Percentiles rank a stretch among this genome's conserved stretches.
phyloP scores from a whole-genome alignment of 805 yeast species.

The Cyberlindnera japonica region DNA sequence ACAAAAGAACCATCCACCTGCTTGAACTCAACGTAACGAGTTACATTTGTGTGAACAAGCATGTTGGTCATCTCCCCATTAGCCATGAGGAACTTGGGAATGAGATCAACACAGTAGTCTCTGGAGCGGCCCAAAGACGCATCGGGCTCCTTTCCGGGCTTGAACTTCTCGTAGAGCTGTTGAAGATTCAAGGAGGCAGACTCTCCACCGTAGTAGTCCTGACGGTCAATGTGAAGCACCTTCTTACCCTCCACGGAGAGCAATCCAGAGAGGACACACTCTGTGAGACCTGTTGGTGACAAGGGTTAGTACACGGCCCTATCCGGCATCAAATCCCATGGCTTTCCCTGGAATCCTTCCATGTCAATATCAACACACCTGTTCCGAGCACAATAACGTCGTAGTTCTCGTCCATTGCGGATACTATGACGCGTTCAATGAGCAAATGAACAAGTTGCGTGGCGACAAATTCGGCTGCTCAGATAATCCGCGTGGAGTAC shows the following conservation, averaged over 20 bases:
- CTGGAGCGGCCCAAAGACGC: constrained; percentile 81
- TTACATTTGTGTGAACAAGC: constrained; percentile 91
- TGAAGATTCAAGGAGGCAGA: constrained; percentile 78
- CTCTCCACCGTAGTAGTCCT: constrained; percentile 93
- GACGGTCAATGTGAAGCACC: constrained; percentile 93
- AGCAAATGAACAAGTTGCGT: too few species aligned
- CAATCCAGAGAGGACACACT: constrained; percentile 90
- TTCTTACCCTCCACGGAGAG: constrained; percentile 98
- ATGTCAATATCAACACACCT: constrained; percentile 24
- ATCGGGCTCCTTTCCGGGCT: constrained; percentile 67
- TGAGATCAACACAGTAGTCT: constrained; percentile 97
- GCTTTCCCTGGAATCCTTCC: background rate
- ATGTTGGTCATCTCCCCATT: constrained; percentile 96
- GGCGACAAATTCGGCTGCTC: background rate
- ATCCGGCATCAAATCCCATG: constrained; percentile 1
- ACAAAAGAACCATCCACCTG: constrained; percentile 96
- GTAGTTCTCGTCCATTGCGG: constrained; percentile 85
- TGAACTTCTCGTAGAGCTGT: constrained; percentile 77
- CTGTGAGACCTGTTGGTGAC: constrained; percentile 71
- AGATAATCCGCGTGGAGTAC: background rate
- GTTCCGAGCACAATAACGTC: constrained; percentile 91
- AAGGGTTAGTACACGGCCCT: too few species aligned
- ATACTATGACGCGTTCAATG: too few species aligned
- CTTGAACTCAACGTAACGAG: constrained; percentile 92
- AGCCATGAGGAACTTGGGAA: constrained; percentile 96